Conservation (phyloP, 2,329 filamentous ascomycete genomes). For the Podosphaera xanthii region DNA sequence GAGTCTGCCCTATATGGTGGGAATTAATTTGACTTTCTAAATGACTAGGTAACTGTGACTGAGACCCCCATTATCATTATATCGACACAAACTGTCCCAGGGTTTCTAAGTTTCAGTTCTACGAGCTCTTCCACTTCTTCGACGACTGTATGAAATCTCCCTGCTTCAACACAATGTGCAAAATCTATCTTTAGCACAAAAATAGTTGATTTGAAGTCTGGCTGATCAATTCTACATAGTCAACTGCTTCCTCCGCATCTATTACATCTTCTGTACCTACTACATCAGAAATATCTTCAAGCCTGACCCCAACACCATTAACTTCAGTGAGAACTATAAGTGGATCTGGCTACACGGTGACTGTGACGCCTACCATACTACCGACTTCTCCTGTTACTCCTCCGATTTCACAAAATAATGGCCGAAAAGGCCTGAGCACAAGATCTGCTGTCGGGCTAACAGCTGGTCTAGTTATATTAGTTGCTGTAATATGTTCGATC, state of each 20-base stretch:
- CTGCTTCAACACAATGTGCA: background rate
- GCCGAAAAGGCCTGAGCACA: conserved; percentile 18
- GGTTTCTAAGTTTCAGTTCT: background rate
- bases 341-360: conserved; percentile 31
- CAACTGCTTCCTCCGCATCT: background rate
- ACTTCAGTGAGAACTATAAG: conserved; percentile 29
- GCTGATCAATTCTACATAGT: conserved; percentile 1
- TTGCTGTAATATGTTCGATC: conserved; percentile 19
- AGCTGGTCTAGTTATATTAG: conserved; percentile 24
- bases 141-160: conserved; percentile 19
- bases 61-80: conserved; percentile 6
- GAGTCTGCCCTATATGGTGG: conserved; percentile 8
- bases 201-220: background rate
- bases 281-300: conserved; percentile 6
- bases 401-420: conserved; percentile 5
- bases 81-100: background rate
- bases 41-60: conserved; percentile 14
- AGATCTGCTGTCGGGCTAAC: conserved; percentile 30
- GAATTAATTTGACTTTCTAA: conserved; percentile 15
- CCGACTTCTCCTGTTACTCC: conserved; percentile 9
- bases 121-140: conserved; percentile 1
- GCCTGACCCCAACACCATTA: conserved; percentile 18
- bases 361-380: conserved; percentile 23
- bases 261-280: conserved; percentile 1
- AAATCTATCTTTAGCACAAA: background rate